These are phyloP conservation scores for Solanum virginianum DNA, from an alignment of 257 asterid genomes.

Conservation along the genomic window DNA sequence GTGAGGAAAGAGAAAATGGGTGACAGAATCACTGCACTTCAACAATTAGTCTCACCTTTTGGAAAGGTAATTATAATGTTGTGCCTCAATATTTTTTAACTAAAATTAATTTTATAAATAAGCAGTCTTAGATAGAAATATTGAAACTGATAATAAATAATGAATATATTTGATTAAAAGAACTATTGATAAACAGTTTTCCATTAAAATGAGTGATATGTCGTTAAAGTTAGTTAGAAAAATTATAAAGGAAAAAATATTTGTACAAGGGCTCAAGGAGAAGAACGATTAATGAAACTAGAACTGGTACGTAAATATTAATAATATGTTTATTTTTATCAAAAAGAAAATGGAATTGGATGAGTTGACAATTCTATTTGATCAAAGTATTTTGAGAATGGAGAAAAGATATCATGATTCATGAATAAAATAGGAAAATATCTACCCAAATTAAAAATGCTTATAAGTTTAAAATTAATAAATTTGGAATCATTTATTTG, in stretches of 20 bases:
- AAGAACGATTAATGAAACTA: neutral
- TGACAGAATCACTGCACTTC: conserved; percentile 87
- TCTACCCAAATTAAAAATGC: neutral
- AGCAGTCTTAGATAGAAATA: neutral
- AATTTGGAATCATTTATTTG: neutral
- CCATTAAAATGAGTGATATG: neutral
- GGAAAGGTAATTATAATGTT: conserved; percentile 49
- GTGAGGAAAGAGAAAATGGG: conserved; percentile 93
- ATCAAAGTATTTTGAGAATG: neutral
- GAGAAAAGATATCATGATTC: neutral
- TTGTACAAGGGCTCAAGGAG: neutral
- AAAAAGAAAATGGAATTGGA: too few relatives aligned
- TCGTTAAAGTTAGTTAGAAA: neutral
- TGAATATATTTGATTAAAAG: neutral
- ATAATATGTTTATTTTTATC: too few relatives aligned
- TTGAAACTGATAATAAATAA: neutral
- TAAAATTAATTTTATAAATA: neutral
- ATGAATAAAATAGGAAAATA: neutral
- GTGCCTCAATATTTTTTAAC: conserved; percentile 13
- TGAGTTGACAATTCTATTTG: neutral
- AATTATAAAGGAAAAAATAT: neutral
- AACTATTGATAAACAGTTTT: too few relatives aligned
- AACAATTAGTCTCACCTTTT: conserved; percentile 89
- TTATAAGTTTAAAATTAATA: neutral
- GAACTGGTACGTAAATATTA: neutral